These are phyloP conservation scores for Tilletia walkeri DNA, from an alignment of 1,284 basidiomycete species.

Conservation along the genomic window DNA sequence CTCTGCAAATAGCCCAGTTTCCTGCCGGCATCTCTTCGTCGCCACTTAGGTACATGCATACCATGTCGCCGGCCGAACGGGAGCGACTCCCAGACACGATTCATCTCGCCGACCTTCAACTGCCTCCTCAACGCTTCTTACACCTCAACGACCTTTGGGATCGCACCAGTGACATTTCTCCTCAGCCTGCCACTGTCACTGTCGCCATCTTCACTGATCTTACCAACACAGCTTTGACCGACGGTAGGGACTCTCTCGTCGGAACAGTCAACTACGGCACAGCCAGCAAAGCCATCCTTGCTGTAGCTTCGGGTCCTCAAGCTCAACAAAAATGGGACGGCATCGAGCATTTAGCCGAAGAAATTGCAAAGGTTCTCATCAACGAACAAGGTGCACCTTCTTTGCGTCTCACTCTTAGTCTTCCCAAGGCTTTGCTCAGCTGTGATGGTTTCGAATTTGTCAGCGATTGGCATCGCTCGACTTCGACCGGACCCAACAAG, in stretches of 20 bases:
- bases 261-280: conserved; percentile 16
- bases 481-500: not conserved
- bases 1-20: too few relatives aligned
- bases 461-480: not conserved
- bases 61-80: not conserved
- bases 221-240: conserved; percentile 8
- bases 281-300: conserved; percentile 14
- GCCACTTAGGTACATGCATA: not conserved
- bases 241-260: conserved; percentile 10
- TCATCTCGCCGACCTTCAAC: conserved; percentile 10
- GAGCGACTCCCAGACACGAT: not conserved
- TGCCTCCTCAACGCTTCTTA: conserved; percentile 10
- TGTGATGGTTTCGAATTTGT: not conserved
- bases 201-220: not conserved
- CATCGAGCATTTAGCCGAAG: conserved; percentile 4
- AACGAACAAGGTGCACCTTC: not conserved
- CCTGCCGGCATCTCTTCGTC: not conserved
- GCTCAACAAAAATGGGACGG: not conserved
- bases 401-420: not conserved
- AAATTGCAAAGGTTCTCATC: not conserved
- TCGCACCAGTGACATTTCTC: conserved; percentile 2
- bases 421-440: not conserved
- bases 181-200: conserved; percentile 4
- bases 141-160: conserved; percentile 14
- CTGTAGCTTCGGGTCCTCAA: not conserved